Evolutionary conservation across 306 rosid species (phyloP).

Genomic region (Prosopis cineraria): DNA sequence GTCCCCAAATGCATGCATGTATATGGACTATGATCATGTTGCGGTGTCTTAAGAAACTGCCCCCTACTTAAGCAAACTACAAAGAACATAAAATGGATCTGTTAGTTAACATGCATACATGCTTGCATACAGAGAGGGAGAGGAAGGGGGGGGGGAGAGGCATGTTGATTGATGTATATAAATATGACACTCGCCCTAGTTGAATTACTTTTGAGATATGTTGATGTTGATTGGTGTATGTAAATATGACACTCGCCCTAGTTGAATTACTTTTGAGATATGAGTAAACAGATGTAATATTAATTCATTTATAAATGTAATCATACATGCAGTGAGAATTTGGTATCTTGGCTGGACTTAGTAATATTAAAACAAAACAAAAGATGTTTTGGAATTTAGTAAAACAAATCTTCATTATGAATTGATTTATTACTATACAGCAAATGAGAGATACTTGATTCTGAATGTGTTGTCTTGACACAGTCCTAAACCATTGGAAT

Average conservation of each 20-base stretch:
- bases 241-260: constrained; percentile 1
- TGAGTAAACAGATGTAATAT: neutral
- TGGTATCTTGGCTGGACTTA: neutral
- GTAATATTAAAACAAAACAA: neutral
- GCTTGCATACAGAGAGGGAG: neutral
- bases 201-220: neutral
- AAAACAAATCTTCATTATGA: neutral
- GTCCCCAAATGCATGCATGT: neutral
- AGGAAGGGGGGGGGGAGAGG: no score
- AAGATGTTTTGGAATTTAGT: neutral
- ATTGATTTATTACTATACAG: neutral
- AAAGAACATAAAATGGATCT: neutral
- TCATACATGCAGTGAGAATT: neutral
- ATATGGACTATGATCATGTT: neutral
- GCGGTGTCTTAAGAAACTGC: neutral
- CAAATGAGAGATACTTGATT: neutral
- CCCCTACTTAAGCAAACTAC: neutral
- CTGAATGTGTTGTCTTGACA: neutral
- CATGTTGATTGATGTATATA: neutral
- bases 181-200: neutral
- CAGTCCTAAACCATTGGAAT: neutral
- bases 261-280: constrained; percentile 5
- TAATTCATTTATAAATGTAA: neutral
- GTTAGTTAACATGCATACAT: neutral
- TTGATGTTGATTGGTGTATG: neutral